Evolutionary conservation across 805 yeast genomes (phyloP), one percentile per base, ranked within the genome.

Genomic region (Clavispora phyllophila): DNA sequence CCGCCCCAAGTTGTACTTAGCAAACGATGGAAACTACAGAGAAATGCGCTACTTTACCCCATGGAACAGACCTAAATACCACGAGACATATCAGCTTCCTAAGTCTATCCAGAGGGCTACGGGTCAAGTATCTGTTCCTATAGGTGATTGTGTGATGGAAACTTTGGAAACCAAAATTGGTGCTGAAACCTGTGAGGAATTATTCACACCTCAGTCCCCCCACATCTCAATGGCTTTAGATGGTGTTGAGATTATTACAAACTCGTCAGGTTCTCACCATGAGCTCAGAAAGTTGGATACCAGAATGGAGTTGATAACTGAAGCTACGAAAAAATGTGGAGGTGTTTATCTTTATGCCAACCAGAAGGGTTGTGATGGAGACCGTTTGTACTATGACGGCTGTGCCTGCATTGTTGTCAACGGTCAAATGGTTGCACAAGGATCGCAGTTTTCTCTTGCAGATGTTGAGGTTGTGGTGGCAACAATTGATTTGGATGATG

Each of bases 331-430:
- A 41, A 89, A 93, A 64, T 90, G 97, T 60, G 99, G 99, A 41
- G 99, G 99, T 27, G 79, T 93, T 22, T 93, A 93, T 55, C 68
- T 93, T 38, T 93, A 93, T 56, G 78, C 98, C 14, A 93, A 93
- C 65, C 99, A 95, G 66, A 82, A 85, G 51, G 99, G 99, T 2
- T 93, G 99, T 62, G 99, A 93, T 61, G 99, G 99, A 53, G 99
- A 95, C 60, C 75, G 99, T 45, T 67, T 93, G 35, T 93, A 93
- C 64, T 93, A 93, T 59, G 99, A 93, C 62, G 99, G 99, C 0
- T 87, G 96, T 69, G 96, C 99, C 0, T 70, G 88, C 56, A 93
- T 95, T 59, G 88, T 89, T 6, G 87, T 90, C 36, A 93, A 95
- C 60, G 99, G 99, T 27, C 68, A 81, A 47, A 82, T 95, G 48